Percentiles rank a stretch among this genome's conserved stretches.
Conservation (phyloP, 2,329 filamentous ascomycete genomes). For the Macrophomina phaseolina region DNA sequence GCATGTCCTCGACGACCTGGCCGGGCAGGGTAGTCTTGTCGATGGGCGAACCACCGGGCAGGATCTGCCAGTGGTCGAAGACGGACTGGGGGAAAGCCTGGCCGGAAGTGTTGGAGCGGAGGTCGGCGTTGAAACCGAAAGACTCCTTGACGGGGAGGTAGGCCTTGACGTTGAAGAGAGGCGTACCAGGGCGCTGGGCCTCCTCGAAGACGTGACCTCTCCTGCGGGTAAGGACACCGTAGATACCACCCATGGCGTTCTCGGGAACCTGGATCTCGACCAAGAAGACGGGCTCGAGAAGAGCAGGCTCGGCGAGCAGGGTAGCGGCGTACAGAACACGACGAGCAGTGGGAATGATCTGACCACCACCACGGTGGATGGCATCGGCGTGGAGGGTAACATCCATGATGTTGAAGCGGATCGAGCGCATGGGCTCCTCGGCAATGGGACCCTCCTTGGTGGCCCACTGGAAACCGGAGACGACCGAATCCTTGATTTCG, state of each 20-base stretch:
- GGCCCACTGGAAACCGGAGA: conserved; percentile 99
- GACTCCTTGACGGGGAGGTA: conserved; percentile 97
- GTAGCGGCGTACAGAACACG: conserved; percentile 95
- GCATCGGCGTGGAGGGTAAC: conserved; percentile 99
- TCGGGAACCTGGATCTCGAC: conserved; percentile 99
- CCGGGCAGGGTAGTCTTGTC: conserved; percentile 83
- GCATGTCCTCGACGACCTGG: conserved; percentile 83
- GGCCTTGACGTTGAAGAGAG: conserved; percentile 98
- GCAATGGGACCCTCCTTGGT: conserved; percentile 95
- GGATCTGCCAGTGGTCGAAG: conserved; percentile 98
- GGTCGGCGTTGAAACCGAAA: conserved; percentile 98
- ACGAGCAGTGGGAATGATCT: conserved; percentile 97
- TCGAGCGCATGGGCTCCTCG: conserved; percentile 96
- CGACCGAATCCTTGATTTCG: conserved; percentile 99
- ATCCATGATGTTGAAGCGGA: conserved; percentile 99
- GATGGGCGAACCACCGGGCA: conserved; percentile 91
- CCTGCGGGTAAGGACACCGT: conserved; percentile 95
- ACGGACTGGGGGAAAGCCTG: conserved; percentile 99
- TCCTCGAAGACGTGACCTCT: conserved; percentile 99
- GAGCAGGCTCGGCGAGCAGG: conserved; percentile 87
- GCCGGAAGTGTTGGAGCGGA: conserved; percentile 89
- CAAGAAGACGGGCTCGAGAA: conserved; percentile 97
- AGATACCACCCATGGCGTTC: conserved; percentile 99
- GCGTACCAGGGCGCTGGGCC: conserved; percentile 97
- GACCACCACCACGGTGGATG: conserved; percentile 99